Base-by-base conservation (phyloP, 352 stramenopile species). In the Globisporangium paroecandrum region DNA sequence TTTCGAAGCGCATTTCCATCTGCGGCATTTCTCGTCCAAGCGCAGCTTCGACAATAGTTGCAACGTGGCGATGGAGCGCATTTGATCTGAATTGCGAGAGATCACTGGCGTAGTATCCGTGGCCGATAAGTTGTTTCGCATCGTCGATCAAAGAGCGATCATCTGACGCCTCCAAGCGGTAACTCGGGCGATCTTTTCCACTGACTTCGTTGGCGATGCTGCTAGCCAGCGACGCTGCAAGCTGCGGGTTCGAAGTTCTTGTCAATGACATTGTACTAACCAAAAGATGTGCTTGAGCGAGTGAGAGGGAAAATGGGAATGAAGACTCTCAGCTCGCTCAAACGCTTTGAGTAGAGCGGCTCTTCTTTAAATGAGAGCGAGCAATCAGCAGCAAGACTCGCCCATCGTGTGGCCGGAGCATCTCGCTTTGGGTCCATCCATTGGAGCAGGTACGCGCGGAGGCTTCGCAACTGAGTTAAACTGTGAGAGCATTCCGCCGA, bases 1-100 rank as follows among this genome's bases (percentile, higher is more conserved):
- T 76, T 64, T 60, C 20, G 55, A 77, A 73, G 15, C 72, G 64
- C 20, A 77, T 62, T 36, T 77, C 69, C 43, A 74, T 57, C 54
- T 76, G 65, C 1, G 72, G 65, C 34, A 77, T 58, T 25, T 46
- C 24, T 3, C 63, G 66, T 0, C 67, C 71, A 1, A 69, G 24
- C 10, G 36, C 36, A 1, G 36, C 2, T 4, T 43, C 36, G 0
- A 43, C 0, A 6, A 10, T 18, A 15, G 10, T 43, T 4, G 36
- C 9, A 0, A 18, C 1, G 36, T 43, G 10, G 8, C 12, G 36
- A 4, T 43, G 9, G 3, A 43, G 36, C 36, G 10, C 10, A 43
- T 43, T 43, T 15, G 36, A 15, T 43, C 36, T 6, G 36, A 43
- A 43, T 15, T 43, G 10, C 10, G n/a, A 27, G 18, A 54, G 47